Evolutionary conservation across 148 eudicot species (phyloP), one percentile per base, ranked within the genome.

Genomic region (Rheum nobile): DNA sequence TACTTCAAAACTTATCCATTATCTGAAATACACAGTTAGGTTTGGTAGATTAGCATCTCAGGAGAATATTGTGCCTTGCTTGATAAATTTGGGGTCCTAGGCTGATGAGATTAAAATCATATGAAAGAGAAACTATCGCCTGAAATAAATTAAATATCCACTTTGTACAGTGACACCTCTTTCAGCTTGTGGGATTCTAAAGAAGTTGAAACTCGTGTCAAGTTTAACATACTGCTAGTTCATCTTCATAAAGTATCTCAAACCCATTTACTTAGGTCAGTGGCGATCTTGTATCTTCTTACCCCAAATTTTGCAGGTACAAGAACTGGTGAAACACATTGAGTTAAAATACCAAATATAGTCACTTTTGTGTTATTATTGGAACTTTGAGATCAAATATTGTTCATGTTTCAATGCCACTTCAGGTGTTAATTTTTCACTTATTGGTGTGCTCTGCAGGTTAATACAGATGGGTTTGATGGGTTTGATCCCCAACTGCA

Each of bases 401-500:
- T 57, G 13, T 11, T 57, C 13, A 28, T 24, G 16, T 57, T 65
- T 34, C 8, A 63, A 16, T 31, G 21, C 38, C 69, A 63, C 38
- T 63, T 12, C 3, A 63, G 3, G 21, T 34, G 70, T 65, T 65
- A 2, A 32, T 34, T 65, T 26, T 6, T 65, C 70, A 65, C 39
- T 14, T 32, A 39, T 63, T 61, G 50, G 26, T n/a, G 38, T 32
- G 76, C 32, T 74, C n/a, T 44, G 74, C 90, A 91, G 99, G 76
- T 80, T 73, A 81, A 83, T 84, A 84, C 88, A 35, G 86, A 77
- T 72, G 97, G 90, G 72, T 81, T 82, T 74, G 86, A 77, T 72
- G 97, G 90, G 72, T 81, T 82, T 74, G 95, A 90, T 74, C 90
- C 90, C 75, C 81, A 80, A 81, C 77, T 85, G 75, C 90, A 86